A percentile compares a stretch with the other conserved stretches of the same genome.
Conservation (phyloP, 768 basidiomycete species). For the Tylopilus plumbeoviolaceoides region DNA sequence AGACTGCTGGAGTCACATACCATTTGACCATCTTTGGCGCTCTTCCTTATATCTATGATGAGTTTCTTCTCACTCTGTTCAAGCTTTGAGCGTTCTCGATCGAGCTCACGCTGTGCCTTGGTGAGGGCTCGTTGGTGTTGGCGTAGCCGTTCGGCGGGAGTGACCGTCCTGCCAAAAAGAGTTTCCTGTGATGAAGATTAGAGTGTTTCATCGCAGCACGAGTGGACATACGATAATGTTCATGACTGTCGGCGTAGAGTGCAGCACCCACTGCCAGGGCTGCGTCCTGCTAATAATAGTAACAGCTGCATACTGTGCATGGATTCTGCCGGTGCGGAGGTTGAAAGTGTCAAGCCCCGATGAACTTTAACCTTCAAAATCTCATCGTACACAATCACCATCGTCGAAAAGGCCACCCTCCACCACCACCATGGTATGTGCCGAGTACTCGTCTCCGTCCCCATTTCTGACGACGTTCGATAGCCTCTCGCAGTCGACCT, state of each 20-base stretch:
- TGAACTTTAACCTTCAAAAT: conserved; percentile 24
- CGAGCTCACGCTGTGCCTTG: conserved; percentile 97
- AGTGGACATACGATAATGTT: conserved; percentile 61
- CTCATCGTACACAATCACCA: conserved; percentile 21
- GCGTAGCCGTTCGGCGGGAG: conserved; percentile 93
- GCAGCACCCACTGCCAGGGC: conserved; percentile 5
- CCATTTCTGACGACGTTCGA: conserved; percentile 4
- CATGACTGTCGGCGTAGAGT: conserved; percentile 42
- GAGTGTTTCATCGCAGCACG: not conserved
- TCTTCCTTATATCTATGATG: conserved; percentile 92
- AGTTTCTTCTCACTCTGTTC: conserved; percentile 98
- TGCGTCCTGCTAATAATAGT: not conserved
- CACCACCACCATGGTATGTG: conserved; percentile 19
- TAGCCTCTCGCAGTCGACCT: conserved; percentile 97
- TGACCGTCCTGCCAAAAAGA: conserved; percentile 90
- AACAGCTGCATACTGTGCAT: not conserved
- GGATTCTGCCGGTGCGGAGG: conserved; percentile 18
- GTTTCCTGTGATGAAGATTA: conserved; percentile 64
- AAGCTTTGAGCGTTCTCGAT: conserved; percentile 90
- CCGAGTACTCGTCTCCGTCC: not conserved
- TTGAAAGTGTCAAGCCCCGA: conserved; percentile 13
- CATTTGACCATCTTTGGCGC: conserved; percentile 92
- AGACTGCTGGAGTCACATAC: conserved; percentile 39
- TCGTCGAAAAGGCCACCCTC: conserved; percentile 11
- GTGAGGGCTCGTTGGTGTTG: conserved; percentile 95